Base-by-base conservation (phyloP, 768 basidiomycete genomes). In the Tubosaeta sp. region DNA sequence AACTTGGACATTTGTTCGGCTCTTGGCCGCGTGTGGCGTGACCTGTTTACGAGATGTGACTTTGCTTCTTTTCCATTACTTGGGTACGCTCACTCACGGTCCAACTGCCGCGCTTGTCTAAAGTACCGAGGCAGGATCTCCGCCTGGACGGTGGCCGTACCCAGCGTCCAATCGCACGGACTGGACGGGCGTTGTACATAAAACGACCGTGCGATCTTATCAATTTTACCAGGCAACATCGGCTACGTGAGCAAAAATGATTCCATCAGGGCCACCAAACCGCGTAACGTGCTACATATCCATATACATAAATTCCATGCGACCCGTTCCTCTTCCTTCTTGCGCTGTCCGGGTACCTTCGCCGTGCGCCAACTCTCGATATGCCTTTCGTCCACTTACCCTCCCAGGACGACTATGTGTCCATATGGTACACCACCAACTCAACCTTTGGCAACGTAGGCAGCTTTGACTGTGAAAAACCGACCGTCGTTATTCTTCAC, bases 381-480 rank as follows among this genome's bases (percentile, higher is more conserved):
- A 88, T 88, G 86, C 86, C 87, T 45, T 83, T 73, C 72, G 76
- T 89, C 64, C 83, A 88, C 63, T 62, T 89, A 52, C 71, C 80
- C 57, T 79, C 80, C 55, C 60, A 65, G 33, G 78, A 81, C 58
- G 87, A 88, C 75, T 82, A 82, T 65, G 83, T 81, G 46, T 82
- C 85, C 17, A 78, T 90, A 51, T 84, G 76, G 76, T 91, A 90
- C 71, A 76, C 64, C 50, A 86, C 88, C 14, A 88, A 87, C 66
- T 74, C 85, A 4, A 60, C 68, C 0, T 74, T 71, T 56, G 72
- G 74, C 58, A 84, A 82, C 60, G 84, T 88, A 56, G 76, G 82
- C 59, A 79, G 79, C 50, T 86, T 91, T 68, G 74, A 86, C 64
- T 76, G 80, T 14, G 71, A 72, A 32, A 86, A 82, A 61, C 83